These are phyloP conservation scores for Dryadomyces sulphureus DNA, from an alignment of 2,329 filamentous ascomycete genomes.

Conservation along the genomic window DNA sequence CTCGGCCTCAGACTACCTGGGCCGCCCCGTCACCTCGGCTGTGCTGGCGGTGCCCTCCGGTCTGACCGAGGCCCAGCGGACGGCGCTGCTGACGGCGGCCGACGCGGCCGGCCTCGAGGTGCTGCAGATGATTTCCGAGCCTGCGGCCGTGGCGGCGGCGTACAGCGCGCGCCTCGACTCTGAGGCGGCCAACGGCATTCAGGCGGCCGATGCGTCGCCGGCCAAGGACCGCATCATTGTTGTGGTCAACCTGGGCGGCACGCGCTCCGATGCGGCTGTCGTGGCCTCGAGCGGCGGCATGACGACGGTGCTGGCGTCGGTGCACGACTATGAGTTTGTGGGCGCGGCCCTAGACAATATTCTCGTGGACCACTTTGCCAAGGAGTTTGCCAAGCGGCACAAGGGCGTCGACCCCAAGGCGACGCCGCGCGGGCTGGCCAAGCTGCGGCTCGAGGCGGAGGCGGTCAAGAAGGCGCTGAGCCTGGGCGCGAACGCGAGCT, in stretches of 20 bases:
- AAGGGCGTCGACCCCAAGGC: constrained; percentile 66
- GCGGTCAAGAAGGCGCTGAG: constrained; percentile 83
- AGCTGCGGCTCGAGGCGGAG: constrained; percentile 85
- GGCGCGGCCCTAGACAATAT: constrained; percentile 79
- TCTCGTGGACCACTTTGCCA: constrained; percentile 90
- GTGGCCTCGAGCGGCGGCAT: constrained; percentile 86
- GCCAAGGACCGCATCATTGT: constrained; percentile 77
- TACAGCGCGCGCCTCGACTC: constrained; percentile 78
- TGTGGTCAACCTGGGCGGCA: constrained; percentile 86
- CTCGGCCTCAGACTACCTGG: constrained; percentile 82
- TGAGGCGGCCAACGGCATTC: constrained; percentile 80
- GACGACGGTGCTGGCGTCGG: constrained; percentile 86
- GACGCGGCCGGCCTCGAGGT: constrained; percentile 73
- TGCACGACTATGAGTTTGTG: constrained; percentile 89
- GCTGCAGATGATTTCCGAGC: constrained; percentile 85
- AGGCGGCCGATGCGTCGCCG: constrained; percentile 53
- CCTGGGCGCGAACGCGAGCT: constrained; percentile 73
- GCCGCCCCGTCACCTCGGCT: constrained; percentile 85
- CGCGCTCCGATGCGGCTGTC: constrained; percentile 80
- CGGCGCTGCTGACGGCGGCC: constrained; percentile 63
- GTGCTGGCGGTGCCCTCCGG: constrained; percentile 91
- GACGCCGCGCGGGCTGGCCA: constrained; percentile 70
- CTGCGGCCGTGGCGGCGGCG: constrained; percentile 73
- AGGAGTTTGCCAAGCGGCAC: constrained; percentile 98
- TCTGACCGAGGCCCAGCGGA: constrained; percentile 76